A percentile compares a stretch with the other conserved stretches of the same genome.
These are phyloP conservation scores for Zymoseptoria ardabiliae DNA, from an alignment of 2,329 filamentous ascomycete species.

Conservation along the genomic window DNA sequence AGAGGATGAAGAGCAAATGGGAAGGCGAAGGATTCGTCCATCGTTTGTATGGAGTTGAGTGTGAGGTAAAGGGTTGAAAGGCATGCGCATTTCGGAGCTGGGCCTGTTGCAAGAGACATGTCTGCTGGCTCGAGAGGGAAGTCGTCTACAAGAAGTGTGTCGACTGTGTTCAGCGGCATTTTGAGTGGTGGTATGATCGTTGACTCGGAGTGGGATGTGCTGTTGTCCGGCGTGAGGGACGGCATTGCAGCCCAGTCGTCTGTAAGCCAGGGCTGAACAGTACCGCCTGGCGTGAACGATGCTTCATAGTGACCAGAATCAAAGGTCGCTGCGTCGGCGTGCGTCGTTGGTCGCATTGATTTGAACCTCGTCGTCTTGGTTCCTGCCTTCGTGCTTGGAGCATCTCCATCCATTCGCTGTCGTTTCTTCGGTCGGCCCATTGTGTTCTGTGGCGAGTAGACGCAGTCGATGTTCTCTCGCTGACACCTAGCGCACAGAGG, in stretches of 20 bases:
- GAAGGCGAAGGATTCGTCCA: conserved; percentile 33
- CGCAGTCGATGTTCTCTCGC: conserved; percentile 35
- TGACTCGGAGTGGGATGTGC: conserved; percentile 9
- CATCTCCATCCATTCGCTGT: conserved; percentile 25
- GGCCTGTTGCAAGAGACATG: conserved; percentile 7
- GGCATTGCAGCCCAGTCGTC: conserved; percentile 5
- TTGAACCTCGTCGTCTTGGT: neutral
- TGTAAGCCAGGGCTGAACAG: conserved; percentile 18
- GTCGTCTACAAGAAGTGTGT: conserved; percentile 2
- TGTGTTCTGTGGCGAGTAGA: conserved; percentile 42
- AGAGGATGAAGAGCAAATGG: conserved; percentile 37
- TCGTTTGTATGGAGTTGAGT: conserved; percentile 35
- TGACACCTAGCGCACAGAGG: conserved; percentile 38
- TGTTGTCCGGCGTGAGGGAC: conserved; percentile 18
- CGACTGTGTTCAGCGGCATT: neutral
- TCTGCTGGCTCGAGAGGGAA: conserved; percentile 3
- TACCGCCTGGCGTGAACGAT: conserved; percentile 14
- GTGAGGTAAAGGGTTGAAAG: conserved; percentile 41
- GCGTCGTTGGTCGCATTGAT: neutral
- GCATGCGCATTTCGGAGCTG: conserved; percentile 34
- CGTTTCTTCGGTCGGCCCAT: conserved; percentile 48
- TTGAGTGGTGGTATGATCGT: conserved; percentile 13
- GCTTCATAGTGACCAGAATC: conserved; percentile 9
- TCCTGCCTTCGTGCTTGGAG: neutral
- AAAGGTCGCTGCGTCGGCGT: conserved; percentile 1